Evolutionary conservation across 2,329 filamentous ascomycete genomes (phyloP).

Genomic region (Aureobasidium pullulans): DNA sequence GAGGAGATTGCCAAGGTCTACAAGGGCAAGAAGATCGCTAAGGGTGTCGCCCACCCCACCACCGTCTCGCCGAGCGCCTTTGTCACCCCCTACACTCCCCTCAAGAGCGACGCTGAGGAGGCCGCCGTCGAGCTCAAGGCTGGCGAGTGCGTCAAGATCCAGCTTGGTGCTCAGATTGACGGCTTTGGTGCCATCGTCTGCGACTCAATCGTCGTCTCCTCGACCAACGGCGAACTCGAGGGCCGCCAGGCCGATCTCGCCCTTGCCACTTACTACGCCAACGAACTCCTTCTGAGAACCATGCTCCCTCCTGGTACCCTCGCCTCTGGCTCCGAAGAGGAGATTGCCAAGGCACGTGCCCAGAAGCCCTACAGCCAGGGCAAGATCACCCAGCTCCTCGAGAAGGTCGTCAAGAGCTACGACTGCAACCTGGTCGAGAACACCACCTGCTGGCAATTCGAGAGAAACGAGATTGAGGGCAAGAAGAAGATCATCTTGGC

Average conservation of each 20-base stretch:
- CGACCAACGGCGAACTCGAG: constrained; percentile 47
- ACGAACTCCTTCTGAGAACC: constrained; percentile 84
- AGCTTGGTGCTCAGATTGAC: constrained; percentile 97
- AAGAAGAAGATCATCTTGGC: constrained; percentile 97
- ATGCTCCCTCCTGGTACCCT: constrained; percentile 88
- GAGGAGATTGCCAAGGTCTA: constrained; percentile 94
- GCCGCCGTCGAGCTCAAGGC: constrained; percentile 71
- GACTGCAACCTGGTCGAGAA: constrained; percentile 92
- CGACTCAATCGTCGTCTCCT: constrained; percentile 72
- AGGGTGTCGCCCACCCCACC: constrained; percentile 90
- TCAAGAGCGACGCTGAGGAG: constrained; percentile 80
- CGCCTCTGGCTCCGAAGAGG: constrained; percentile 77
- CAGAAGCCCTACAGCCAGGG: constrained; percentile 77
- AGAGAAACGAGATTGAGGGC: constrained; percentile 94
- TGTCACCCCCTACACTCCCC: constrained; percentile 92
- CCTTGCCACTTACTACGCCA: constrained; percentile 87
- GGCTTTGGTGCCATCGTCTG: constrained; percentile 95
- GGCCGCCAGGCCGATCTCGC: constrained; percentile 80
- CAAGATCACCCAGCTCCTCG: constrained; percentile 78
- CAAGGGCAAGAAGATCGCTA: constrained; percentile 93
- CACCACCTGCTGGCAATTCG: constrained; percentile 95
- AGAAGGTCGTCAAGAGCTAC: constrained; percentile 87
- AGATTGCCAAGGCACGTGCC: constrained; percentile 80
- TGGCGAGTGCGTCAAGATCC: constrained; percentile 89
- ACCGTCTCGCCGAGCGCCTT: constrained; percentile 91